phyloP scores from a whole-genome alignment of 768 basidiomycete genomes.

The Boletus vinaceobasis region DNA sequence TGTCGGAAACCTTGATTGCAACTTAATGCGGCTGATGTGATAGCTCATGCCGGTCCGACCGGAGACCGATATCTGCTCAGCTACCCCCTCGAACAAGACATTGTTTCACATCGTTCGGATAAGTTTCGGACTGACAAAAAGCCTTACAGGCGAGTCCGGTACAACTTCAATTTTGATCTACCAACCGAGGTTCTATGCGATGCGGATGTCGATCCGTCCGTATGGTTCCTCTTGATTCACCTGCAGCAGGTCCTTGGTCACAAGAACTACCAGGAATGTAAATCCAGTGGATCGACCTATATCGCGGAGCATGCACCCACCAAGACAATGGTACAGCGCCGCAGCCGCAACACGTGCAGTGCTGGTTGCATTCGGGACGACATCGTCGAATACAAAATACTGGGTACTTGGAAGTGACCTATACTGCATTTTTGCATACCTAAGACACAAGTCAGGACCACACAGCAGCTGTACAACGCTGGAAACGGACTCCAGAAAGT shows the following conservation, averaged over 20 bases:
- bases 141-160: background rate
- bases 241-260: slow-evolving; percentile 67
- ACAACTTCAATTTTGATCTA: background rate
- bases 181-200: slow-evolving; percentile 26
- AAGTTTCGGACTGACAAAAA: slow-evolving; percentile 9
- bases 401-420: slow-evolving; percentile 50
- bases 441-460: slow-evolving; percentile 29
- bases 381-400: slow-evolving; percentile 56
- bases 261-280: slow-evolving; percentile 50
- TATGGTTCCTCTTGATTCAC: slow-evolving; percentile 62
- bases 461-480: background rate
- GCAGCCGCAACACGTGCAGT: slow-evolving; percentile 76
- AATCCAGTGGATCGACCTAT: background rate
- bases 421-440: slow-evolving; percentile 77
- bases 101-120: background rate
- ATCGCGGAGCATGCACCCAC: slow-evolving; percentile 36
- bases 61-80: background rate
- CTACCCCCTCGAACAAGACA: background rate
- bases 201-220: slow-evolving; percentile 45
- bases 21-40: background rate
- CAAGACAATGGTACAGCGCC: slow-evolving; percentile 83
- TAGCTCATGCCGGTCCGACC: background rate
- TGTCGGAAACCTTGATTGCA: background rate
- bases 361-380: slow-evolving; percentile 64
- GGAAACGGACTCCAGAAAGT: slow-evolving; percentile 69